Percentiles rank a stretch among this genome's conserved stretches.
These are phyloP conservation scores for Globisporangium iwayamae DNA, from an alignment of 352 stramenopile genomes.

Conservation along the genomic window DNA sequence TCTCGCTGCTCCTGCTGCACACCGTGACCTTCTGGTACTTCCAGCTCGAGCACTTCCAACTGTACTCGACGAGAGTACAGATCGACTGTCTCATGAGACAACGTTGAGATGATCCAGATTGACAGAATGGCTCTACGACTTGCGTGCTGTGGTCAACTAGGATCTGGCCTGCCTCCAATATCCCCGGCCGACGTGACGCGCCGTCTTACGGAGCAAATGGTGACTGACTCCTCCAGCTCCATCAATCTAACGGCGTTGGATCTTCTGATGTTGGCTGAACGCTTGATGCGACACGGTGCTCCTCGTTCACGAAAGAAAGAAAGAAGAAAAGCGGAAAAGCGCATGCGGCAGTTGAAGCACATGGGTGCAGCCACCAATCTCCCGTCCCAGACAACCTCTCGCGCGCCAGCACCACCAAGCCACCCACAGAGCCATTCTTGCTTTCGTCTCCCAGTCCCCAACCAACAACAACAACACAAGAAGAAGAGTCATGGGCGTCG, in stretches of 20 bases:
- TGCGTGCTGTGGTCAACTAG: no score
- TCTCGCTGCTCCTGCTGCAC: conserved; percentile 44
- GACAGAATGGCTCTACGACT: no score
- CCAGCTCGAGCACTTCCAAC: conserved; percentile 39
- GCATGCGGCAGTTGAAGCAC: conserved; percentile 11
- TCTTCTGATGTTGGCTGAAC: neutral
- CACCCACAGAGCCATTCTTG: neutral
- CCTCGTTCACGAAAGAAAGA: neutral
- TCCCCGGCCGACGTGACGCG: no score
- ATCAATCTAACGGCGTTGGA: no score
- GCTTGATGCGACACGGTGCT: neutral
- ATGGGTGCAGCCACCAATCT: neutral
- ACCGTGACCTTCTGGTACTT: conserved; percentile 43
- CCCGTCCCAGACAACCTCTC: neutral
- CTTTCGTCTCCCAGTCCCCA: neutral
- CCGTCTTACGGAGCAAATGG: no score
- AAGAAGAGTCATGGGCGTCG: conserved; percentile 38
- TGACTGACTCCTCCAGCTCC: no score
- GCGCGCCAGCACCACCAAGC: neutral
- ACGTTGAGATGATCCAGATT: no score
- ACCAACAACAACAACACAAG: neutral
- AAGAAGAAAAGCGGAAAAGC: conserved; percentile 1
- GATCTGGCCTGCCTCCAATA: no score
- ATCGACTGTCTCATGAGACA: no score
- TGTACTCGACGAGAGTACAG: conserved; percentile 9